Evolutionary conservation across 2,329 filamentous ascomycete genomes (phyloP).

Genomic region (Zasmidium angulare): DNA sequence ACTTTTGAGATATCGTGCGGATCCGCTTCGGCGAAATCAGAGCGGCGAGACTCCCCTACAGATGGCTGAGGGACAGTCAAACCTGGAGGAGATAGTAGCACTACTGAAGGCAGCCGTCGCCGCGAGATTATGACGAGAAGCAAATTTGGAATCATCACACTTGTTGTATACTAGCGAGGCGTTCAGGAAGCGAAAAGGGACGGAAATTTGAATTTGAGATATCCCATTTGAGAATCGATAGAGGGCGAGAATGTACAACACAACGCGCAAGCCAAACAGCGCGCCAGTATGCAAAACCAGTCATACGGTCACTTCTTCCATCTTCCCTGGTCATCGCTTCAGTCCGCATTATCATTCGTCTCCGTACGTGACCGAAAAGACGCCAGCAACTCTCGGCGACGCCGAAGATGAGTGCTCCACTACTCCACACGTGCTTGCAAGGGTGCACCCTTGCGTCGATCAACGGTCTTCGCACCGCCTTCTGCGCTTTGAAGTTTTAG

Average conservation of each 20-base stretch:
- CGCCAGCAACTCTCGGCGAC: background rate
- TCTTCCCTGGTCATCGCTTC: background rate
- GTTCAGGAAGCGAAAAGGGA: background rate
- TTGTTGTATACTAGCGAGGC: conserved; percentile 2
- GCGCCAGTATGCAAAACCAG: no score
- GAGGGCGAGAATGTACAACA: no score
- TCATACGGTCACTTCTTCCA: background rate
- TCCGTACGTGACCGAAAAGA: background rate
- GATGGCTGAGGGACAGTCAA: conserved; percentile 22
- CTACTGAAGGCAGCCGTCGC: conserved; percentile 14
- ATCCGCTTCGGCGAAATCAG: conserved; percentile 26
- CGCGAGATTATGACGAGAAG: background rate
- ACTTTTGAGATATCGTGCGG: conserved; percentile 30
- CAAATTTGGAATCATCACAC: background rate
- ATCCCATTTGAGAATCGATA: no score
- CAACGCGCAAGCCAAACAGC: no score
- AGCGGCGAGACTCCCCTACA: conserved; percentile 28
- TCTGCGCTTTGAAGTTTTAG: no score
- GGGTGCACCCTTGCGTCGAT: background rate
- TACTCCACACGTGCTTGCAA: background rate
- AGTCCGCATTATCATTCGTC: background rate
- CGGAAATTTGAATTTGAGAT: background rate
- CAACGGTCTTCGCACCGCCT: background rate
- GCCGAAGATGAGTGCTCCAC: background rate
- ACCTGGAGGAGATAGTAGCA: conserved; percentile 13